phyloP scores from a whole-genome alignment of 1,284 basidiomycete genomes.

The Cutaneotrichosporon daszewskae region DNA sequence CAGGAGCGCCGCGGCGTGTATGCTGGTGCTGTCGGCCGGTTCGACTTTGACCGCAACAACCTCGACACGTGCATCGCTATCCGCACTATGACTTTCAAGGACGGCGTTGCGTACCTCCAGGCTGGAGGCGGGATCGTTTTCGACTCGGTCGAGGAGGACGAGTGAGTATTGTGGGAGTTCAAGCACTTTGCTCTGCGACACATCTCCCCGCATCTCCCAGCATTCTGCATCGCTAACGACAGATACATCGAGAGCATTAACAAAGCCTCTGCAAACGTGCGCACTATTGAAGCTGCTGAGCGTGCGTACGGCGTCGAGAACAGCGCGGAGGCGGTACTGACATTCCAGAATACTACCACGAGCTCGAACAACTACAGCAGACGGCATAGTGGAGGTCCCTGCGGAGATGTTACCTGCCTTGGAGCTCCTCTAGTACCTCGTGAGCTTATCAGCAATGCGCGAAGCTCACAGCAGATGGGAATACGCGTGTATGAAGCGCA shows the following conservation, averaged over 20 bases:
- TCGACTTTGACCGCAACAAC: constrained; percentile 89
- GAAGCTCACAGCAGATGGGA: too few species aligned
- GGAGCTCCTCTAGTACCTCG: too few species aligned
- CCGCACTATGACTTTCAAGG: constrained; percentile 95
- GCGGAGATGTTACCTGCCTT: too few species aligned
- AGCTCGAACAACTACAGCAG: too few species aligned
- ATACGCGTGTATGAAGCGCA: too few species aligned
- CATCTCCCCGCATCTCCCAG: too few species aligned
- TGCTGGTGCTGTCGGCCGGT: constrained; percentile 93
- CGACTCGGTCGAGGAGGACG: constrained; percentile 95
- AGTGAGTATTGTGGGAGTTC: constrained; percentile 48
- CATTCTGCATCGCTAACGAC: not conserved
- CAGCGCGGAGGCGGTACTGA: not conserved
- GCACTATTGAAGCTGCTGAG: not conserved
- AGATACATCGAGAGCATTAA: not conserved
- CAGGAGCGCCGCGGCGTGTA: constrained; percentile 89
- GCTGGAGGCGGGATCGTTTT: constrained; percentile 93
- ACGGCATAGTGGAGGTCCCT: too few species aligned
- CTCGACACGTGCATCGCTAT: constrained; percentile 99
- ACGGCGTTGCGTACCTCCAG: constrained; percentile 86
- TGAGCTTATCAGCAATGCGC: too few species aligned
- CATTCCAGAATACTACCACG: not conserved
- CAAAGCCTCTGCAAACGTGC: not conserved
- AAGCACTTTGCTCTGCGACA: too few species aligned
- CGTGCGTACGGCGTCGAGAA: not conserved